phyloP scores from a whole-genome alignment of 2,329 filamentous ascomycete genomes.

The Hypoxylon sp. region DNA sequence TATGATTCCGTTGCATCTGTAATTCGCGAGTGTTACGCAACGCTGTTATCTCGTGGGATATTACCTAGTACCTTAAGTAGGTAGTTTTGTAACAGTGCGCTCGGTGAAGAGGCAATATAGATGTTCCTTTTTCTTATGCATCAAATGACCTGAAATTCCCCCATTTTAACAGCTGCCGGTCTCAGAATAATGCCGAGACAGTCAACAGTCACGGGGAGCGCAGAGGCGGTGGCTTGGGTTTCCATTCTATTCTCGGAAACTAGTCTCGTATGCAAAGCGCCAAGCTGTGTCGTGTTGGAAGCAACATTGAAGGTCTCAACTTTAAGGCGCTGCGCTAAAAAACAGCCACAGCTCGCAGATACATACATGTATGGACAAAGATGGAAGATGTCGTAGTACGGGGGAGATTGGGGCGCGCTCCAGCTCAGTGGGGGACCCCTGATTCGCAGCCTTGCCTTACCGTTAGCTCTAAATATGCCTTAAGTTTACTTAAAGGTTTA shows the following conservation, averaged over 20 bases:
- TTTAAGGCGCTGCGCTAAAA: background rate
- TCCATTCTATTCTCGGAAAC: slow-evolving; percentile 27
- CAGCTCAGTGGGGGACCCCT: slow-evolving; percentile 30
- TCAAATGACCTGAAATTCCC: background rate
- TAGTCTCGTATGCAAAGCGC: slow-evolving; percentile 6
- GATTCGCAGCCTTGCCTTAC: slow-evolving; percentile 37
- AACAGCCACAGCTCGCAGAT: slow-evolving; percentile 2
- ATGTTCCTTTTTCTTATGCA: slow-evolving; percentile 1
- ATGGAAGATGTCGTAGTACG: background rate
- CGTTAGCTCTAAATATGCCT: slow-evolving; percentile 40
- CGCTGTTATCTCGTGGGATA: slow-evolving; percentile 19
- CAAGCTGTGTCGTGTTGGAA: slow-evolving; percentile 13
- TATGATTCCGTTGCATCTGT: slow-evolving; percentile 6
- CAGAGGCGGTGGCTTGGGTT: slow-evolving; percentile 10
- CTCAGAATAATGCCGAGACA: slow-evolving; percentile 34
- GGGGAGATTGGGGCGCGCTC: slow-evolving; percentile 3
- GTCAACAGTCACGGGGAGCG: slow-evolving; percentile 1
- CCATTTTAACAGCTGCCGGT: slow-evolving; percentile 18
- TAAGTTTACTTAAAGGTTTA: too few relatives aligned
- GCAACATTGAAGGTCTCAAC: slow-evolving; percentile 1
- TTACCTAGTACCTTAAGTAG: background rate
- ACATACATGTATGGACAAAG: slow-evolving; percentile 6
- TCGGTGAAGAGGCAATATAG: background rate
- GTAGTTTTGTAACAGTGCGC: slow-evolving; percentile 4
- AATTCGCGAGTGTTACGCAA: slow-evolving; percentile 14